phyloP scores from a whole-genome alignment of 225 moss, liverwort and hornwort genomes.

The Lunularia cruciata region DNA sequence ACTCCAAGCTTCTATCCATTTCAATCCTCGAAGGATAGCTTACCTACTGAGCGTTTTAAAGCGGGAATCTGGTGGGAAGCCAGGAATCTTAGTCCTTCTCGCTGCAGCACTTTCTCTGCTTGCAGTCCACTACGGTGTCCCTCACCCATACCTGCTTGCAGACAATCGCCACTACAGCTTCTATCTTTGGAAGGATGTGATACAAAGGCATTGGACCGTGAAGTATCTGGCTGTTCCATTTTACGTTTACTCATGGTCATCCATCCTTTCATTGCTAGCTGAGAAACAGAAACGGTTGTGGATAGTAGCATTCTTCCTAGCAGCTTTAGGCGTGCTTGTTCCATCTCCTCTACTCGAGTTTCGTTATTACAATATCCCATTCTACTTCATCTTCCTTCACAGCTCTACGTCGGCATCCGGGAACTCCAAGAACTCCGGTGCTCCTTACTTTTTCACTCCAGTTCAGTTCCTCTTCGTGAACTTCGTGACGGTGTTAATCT shows the following conservation, averaged over 20 bases:
- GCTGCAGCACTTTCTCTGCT: conserved; percentile 40
- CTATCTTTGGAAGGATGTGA: conserved; percentile 81
- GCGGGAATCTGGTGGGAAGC: not conserved
- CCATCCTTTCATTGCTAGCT: conserved; percentile 57
- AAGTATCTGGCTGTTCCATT: conserved; percentile 78
- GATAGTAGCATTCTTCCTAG: conserved; percentile 65
- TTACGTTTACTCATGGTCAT: conserved; percentile 82
- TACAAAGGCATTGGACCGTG: conserved; percentile 62
- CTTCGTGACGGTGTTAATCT: conserved; percentile 51
- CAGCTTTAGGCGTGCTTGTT: conserved; percentile 62
- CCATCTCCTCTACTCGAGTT: conserved; percentile 84
- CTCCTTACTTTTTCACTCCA: conserved; percentile 20
- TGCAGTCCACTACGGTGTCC: conserved; percentile 53
- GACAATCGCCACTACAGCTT: conserved; percentile 88
- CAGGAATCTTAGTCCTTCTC: not conserved
- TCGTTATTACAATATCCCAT: conserved; percentile 87
- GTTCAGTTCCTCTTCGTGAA: conserved; percentile 48
- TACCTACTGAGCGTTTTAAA: conserved; percentile 35
- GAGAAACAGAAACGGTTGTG: conserved; percentile 55
- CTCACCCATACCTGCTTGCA: conserved; percentile 59
- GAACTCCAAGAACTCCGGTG: not conserved
- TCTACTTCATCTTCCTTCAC: conserved; percentile 64
- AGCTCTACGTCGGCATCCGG: conserved; percentile 5
- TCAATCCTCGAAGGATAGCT: conserved; percentile 48
- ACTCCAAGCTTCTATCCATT: conserved; percentile 59